phyloP scores from a whole-genome alignment of 305 asterid species.

The Solanum chacoense region DNA sequence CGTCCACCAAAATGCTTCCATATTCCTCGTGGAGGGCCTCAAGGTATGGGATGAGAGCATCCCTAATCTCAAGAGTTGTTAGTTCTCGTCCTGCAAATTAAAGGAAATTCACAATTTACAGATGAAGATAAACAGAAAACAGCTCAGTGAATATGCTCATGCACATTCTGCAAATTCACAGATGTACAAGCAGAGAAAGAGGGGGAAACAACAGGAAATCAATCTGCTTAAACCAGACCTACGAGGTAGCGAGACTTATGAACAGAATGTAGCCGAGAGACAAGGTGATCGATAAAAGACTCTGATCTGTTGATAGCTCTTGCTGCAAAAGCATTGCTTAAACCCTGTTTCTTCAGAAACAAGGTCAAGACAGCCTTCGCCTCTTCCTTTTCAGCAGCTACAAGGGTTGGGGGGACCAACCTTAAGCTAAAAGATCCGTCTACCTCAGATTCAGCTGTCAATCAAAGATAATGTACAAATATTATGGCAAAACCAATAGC shows the following conservation, averaged over 20 bases:
- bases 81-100: conserved; percentile 71
- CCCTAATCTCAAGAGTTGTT: conserved; percentile 85
- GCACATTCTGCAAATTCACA: background rate
- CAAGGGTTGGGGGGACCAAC: conserved; percentile 54
- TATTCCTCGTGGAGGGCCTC: conserved; percentile 62
- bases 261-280: conserved; percentile 72
- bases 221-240: conserved; percentile 48
- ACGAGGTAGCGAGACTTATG: conserved; percentile 90
- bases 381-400: conserved; percentile 96
- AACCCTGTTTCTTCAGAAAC: conserved; percentile 77
- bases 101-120: conserved; percentile 2
- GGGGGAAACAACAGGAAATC: background rate
- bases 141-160: background rate
- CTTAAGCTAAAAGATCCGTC: conserved; percentile 63
- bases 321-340: conserved; percentile 59
- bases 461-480: conserved; percentile 8
- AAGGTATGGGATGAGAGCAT: conserved; percentile 80
- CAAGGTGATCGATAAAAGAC: conserved; percentile 71
- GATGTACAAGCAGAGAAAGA: background rate
- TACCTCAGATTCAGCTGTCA: conserved; percentile 48
- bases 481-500: background rate
- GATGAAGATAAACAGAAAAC: background rate
- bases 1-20: conserved; percentile 49
- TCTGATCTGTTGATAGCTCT: conserved; percentile 75
- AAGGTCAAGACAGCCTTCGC: conserved; percentile 81